Conservation (phyloP, 345 rosid species). For the Eucalyptus cloeziana region DNA sequence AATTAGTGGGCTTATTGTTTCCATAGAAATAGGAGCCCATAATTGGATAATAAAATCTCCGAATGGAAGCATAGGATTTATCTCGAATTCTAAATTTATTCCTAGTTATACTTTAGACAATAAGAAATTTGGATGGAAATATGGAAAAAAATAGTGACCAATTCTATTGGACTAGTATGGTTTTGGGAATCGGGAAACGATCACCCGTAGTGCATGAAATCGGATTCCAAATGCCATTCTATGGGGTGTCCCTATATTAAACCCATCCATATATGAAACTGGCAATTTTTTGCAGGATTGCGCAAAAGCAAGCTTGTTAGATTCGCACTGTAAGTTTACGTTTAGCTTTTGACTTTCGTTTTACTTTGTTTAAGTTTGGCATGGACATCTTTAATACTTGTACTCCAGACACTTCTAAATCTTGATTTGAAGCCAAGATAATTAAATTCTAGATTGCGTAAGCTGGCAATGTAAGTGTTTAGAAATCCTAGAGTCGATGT, state of each 20-base stretch:
- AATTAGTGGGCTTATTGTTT: too few species aligned
- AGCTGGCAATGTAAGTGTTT: neutral
- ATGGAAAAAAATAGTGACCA: too few species aligned
- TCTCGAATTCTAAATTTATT: too few species aligned
- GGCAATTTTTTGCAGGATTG: neutral
- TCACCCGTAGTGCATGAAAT: neutral
- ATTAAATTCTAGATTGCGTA: neutral
- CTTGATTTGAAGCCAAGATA: neutral
- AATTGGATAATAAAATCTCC: too few species aligned
- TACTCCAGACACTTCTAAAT: neutral
- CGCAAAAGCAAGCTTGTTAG: neutral
- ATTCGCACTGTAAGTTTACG: neutral
- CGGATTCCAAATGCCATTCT: accelerated
- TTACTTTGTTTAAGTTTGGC: neutral
- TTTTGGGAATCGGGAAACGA: too few species aligned
- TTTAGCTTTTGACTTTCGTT: neutral
- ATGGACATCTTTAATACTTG: neutral
- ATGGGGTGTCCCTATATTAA: neutral
- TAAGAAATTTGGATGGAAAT: too few species aligned
- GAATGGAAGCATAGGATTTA: too few species aligned
- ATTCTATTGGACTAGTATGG: too few species aligned
- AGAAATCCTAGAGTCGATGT: neutral
- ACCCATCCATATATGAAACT: neutral
- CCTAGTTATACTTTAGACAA: too few species aligned
- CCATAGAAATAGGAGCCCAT: too few species aligned